Evolutionary conservation across 257 asterid species (phyloP).

Genomic region (Solanum pinnatisectum): DNA sequence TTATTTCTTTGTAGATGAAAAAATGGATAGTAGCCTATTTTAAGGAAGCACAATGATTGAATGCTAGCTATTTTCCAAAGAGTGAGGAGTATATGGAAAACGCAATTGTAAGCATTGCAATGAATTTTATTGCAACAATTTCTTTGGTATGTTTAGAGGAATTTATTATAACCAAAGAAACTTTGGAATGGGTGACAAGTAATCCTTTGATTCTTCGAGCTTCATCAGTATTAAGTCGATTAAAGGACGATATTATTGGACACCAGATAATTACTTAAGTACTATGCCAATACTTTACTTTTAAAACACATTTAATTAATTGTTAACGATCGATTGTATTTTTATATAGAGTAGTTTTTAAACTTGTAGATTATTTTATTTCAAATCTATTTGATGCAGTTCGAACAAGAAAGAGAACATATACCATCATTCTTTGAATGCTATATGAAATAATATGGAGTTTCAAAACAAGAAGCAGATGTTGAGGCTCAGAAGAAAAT

Average conservation of each 20-base stretch:
- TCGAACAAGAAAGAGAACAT: neutral
- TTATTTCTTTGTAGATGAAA: neutral
- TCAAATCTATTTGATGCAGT: too few species aligned
- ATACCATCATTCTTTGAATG: neutral
- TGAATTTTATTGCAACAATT: neutral
- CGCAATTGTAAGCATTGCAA: neutral
- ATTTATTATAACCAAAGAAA: neutral
- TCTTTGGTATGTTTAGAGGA: neutral
- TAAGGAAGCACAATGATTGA: neutral
- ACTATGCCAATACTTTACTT: too few species aligned
- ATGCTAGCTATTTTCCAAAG: neutral
- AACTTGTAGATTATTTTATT: too few species aligned
- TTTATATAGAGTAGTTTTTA: too few species aligned
- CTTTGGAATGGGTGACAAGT: neutral
- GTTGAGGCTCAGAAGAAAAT: neutral
- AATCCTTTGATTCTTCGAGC: neutral
- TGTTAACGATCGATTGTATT: too few species aligned
- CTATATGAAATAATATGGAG: neutral
- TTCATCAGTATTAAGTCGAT: neutral
- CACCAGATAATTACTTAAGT: too few species aligned
- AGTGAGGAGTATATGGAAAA: neutral
- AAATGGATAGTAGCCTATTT: neutral
- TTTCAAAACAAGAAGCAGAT: neutral
- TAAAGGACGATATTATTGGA: neutral
- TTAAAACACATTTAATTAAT: too few species aligned